Base-by-base conservation (phyloP, 352 stramenopile species). In the Pythium coloratum region DNA sequence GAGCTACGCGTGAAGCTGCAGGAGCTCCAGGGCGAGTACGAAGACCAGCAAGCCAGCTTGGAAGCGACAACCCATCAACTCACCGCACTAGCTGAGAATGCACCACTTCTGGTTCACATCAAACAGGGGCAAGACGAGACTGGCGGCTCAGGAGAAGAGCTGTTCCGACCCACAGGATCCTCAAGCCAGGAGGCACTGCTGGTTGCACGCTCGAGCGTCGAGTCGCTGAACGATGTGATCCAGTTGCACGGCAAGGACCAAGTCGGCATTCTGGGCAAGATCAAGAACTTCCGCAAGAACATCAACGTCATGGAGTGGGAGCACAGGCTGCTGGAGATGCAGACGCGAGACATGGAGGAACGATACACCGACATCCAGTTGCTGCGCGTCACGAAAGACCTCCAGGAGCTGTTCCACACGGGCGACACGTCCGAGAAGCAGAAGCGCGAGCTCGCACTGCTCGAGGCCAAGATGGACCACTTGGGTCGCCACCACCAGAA, bases 221-320 rank as follows among this genome's bases (percentile, higher is more conserved):
- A 97, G 69, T 70, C 74, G 12, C 78, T 96, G 24, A 98, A 98
- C 72, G 84, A 89, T 34, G 85, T 91, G 55, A 96, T 98, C 47
- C 76, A 86, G 47, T 72, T 88, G 14, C 83, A 97, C 26, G 90
- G 91, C 20, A 89, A 88, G 53, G 90, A 97, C 58, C 91, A 97
- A 58, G 91, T 97, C 0, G 72, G 76, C 12, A 78, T 96, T 18
- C 73, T 98, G 14, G 77, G 76, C 46, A 90, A 89, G 60, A 97
- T 97, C 74, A 95, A 96, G 71, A 90, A 98, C 61, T 98, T 98
- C 55, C 86, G 91, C 40, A 97, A 98, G 69, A 96, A 81, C 67
- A 97, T 98, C 73, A 97, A 97, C 73, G 85, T 95, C 62, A 97
- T 98, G 88, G 84, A 98, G 69, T 98, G 94, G 94, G 89, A 97